Evolutionary conservation across 768 basidiomycete species (phyloP).

Genomic region (Podaxis sp.): DNA sequence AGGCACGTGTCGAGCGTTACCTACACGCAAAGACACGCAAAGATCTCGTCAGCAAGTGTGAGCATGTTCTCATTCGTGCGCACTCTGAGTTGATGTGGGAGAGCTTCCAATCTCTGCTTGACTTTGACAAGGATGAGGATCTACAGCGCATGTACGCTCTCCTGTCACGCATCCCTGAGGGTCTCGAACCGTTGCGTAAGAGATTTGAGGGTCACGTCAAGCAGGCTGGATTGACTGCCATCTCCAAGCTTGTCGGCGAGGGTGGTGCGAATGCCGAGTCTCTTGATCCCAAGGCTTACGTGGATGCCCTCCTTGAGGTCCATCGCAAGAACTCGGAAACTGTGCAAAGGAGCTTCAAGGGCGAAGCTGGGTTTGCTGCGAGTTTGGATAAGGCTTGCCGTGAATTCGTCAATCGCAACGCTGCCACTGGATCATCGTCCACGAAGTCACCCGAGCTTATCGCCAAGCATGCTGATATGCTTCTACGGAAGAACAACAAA

Average conservation of each 20-base stretch:
- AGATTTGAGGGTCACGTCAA: constrained; percentile 97
- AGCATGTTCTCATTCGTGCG: constrained; percentile 89
- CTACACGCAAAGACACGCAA: constrained; percentile 90
- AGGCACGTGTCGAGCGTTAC: constrained; percentile 94
- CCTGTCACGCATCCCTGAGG: constrained; percentile 89
- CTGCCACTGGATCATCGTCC: constrained; percentile 83
- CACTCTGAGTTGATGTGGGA: constrained; percentile 93
- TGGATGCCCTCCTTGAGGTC: constrained; percentile 90
- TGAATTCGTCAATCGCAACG: constrained; percentile 95
- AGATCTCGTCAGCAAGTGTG: constrained; percentile 82
- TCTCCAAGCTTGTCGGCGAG: constrained; percentile 74
- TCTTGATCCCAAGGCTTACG: constrained; percentile 93
- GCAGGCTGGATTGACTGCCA: constrained; percentile 79
- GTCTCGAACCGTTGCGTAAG: constrained; percentile 90
- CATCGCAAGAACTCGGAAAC: constrained; percentile 94
- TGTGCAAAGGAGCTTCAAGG: constrained; percentile 88
- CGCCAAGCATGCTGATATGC: constrained; percentile 90
- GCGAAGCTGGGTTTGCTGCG: constrained; percentile 94
- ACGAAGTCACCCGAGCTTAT: constrained; percentile 94
- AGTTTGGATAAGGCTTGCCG: constrained; percentile 96
- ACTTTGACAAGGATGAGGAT: constrained; percentile 95
- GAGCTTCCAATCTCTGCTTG: constrained; percentile 89
- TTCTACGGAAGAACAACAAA: constrained; percentile 96
- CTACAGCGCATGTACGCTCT: constrained; percentile 96
- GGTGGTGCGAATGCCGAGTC: constrained; percentile 59